Conservation (phyloP, 371 early-diverging fungal genomes). For the Mortierella sp. region DNA sequence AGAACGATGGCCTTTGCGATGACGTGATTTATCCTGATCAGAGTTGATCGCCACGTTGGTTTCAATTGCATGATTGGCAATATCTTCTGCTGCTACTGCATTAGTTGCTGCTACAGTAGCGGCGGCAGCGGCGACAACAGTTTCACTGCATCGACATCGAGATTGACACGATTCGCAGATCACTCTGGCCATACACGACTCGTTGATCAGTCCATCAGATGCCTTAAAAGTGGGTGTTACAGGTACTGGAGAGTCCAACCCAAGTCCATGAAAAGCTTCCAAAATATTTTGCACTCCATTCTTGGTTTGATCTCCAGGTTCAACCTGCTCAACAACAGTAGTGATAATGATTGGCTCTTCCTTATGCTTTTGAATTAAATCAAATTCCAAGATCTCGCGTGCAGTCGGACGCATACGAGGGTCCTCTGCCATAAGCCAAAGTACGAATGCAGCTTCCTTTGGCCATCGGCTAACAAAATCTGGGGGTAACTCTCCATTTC, state of each 20-base stretch:
- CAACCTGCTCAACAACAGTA: neutral
- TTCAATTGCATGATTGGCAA: neutral
- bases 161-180: slow-evolving; percentile 40
- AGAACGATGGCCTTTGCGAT: slow-evolving; percentile 23
- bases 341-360: slow-evolving; percentile 13
- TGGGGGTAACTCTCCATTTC: slow-evolving; percentile 77
- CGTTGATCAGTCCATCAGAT: neutral
- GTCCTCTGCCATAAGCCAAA: slow-evolving; percentile 82
- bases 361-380: slow-evolving; percentile 54
- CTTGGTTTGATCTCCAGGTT: neutral
- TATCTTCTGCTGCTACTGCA: neutral
- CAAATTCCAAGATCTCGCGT: slow-evolving; percentile 78
- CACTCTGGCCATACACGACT: neutral
- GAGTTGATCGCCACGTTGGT: neutral
- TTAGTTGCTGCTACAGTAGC: neutral
- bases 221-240: neutral
- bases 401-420: slow-evolving; percentile 82
- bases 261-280: slow-evolving; percentile 5
- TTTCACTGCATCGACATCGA: slow-evolving; percentile 22
- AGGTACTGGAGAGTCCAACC: neutral
- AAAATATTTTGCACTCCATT: neutral
- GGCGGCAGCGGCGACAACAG: neutral
- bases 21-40: neutral
- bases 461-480: slow-evolving; percentile 83
- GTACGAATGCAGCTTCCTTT: slow-evolving; percentile 83